Conservation (phyloP, 2,329 filamentous ascomycete genomes). For the Alternaria triticina region DNA sequence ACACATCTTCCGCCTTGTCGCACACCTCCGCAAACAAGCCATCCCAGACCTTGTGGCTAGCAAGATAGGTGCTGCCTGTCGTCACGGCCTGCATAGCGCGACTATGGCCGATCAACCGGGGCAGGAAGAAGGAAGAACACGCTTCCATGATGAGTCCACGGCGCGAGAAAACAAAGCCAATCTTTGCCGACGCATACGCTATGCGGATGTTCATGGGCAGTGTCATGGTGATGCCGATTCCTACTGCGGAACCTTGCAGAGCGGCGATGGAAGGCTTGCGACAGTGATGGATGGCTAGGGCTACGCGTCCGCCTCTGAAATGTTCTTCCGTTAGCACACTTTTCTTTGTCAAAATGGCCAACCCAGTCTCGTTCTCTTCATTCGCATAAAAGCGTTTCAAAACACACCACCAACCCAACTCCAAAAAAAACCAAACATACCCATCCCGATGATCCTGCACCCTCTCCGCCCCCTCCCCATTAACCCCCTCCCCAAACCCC, state of each 20-base stretch:
- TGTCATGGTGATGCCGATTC: constrained; percentile 65
- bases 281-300: constrained; percentile 63
- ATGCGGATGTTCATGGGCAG: constrained; percentile 63
- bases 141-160: constrained; percentile 76
- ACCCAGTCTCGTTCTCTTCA: background rate
- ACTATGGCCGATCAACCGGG: constrained; percentile 69
- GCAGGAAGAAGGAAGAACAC: constrained; percentile 73
- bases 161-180: constrained; percentile 76
- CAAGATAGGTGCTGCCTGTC: constrained; percentile 67
- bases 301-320: constrained; percentile 52
- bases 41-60: constrained; percentile 58
- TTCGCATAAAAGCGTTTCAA: background rate
- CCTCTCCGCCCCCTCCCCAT: constrained; percentile 51
- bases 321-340: background rate
- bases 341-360: no score
- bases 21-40: constrained; percentile 72
- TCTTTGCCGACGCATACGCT: constrained; percentile 64
- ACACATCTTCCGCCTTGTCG: constrained; percentile 63
- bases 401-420: background rate
- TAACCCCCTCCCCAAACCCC: constrained; percentile 54
- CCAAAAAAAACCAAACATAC: constrained; percentile 33
- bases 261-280: constrained; percentile 64
- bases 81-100: constrained; percentile 70
- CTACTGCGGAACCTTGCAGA: constrained; percentile 63
- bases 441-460: constrained; percentile 61